These are phyloP conservation scores for carrot (Daucus carota) DNA, from an alignment of 129 eudicot species.

Conservation along the genomic window DH1_v3.0 NC_030386.2:33652501-33653000, in stretches of 20 bases:
- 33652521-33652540: conserved; percentile 6
- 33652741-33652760: conserved; percentile 15
- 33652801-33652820: conserved; percentile 14
- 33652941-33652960: conserved; percentile 12
- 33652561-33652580: neutral
- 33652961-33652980: conserved; percentile 13
- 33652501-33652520: neutral
- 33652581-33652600: neutral
- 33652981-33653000: conserved; percentile 15
- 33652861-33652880: conserved; percentile 13
- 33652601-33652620: conserved; percentile 8
- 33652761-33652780: conserved; percentile 16
- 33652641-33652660: conserved; percentile 2
- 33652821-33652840: conserved; percentile 16
- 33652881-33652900: conserved; percentile 15
- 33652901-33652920: conserved; percentile 13
- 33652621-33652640: conserved; percentile 7
- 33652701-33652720: neutral
- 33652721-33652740: conserved; percentile 17
- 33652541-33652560: conserved; percentile 3
- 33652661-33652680: neutral
- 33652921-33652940: conserved; percentile 13
- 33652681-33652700: neutral
- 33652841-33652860: conserved; percentile 15
- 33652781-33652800: conserved; percentile 15